A percentile compares a stretch with the other conserved stretches of the same genome.
Conservation (phyloP, 768 basidiomycete genomes). For the Wakefieldia striispora region DNA sequence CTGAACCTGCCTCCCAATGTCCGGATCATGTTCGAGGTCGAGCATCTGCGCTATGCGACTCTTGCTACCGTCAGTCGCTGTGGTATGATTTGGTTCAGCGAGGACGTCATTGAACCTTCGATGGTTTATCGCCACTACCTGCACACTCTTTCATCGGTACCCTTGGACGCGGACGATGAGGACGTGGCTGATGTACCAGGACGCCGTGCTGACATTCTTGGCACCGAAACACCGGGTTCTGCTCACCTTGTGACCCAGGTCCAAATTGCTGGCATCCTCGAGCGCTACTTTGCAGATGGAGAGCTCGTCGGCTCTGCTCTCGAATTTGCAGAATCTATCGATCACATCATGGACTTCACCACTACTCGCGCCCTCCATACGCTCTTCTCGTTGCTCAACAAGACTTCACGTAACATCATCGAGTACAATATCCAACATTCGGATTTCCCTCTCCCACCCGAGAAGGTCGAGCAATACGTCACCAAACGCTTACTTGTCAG, state of each 20-base stretch:
- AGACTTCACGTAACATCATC: conserved; percentile 87
- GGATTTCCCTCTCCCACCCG: conserved; percentile 86
- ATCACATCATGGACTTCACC: conserved; percentile 99
- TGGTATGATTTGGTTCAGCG: conserved; percentile 99
- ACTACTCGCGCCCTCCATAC: conserved; percentile 88
- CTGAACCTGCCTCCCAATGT: conserved; percentile 96
- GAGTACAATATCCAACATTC: conserved; percentile 95
- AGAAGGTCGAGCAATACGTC: conserved; percentile 88
- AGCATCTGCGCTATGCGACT: conserved; percentile 95
- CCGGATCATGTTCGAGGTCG: conserved; percentile 99
- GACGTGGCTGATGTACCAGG: conserved; percentile 59
- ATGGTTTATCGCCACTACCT: conserved; percentile 95
- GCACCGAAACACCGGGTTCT: conserved; percentile 49
- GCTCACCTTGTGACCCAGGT: conserved; percentile 73
- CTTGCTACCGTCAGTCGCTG: conserved; percentile 99
- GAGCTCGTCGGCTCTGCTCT: conserved; percentile 82
- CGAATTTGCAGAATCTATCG: conserved; percentile 75
- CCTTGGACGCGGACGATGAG: conserved; percentile 90
- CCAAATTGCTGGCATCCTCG: conserved; percentile 69
- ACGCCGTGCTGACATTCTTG: conserved; percentile 51
- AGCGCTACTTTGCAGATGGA: conserved; percentile 78
- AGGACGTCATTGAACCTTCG: conserved; percentile 84
- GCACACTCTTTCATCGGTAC: conserved; percentile 64
- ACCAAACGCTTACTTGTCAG: conserved; percentile 85
- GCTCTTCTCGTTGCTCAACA: conserved; percentile 95